Evolutionary conservation across 2,329 filamentous ascomycete species (phyloP).

Genomic region (Ophiosphaerella narmari): DNA sequence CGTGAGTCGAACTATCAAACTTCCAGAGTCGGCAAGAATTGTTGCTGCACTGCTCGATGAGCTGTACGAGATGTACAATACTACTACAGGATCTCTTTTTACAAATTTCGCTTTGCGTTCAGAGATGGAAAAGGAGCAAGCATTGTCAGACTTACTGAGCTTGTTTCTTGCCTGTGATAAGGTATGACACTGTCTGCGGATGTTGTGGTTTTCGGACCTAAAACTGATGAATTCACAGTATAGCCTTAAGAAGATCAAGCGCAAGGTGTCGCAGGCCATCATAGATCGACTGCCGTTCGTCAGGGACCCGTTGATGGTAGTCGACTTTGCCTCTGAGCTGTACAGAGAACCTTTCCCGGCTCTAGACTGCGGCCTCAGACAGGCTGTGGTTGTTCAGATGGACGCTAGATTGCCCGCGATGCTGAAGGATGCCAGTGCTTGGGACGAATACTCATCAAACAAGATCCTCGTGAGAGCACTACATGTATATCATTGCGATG

Average conservation of each 20-base stretch:
- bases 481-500: conserved; percentile 8
- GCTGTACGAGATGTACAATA: conserved; percentile 23
- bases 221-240: conserved; percentile 20
- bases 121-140: conserved; percentile 16
- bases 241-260: conserved; percentile 20
- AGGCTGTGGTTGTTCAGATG: conserved; percentile 13
- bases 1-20: conserved; percentile 6
- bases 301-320: conserved; percentile 13
- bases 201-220: too few relatives aligned
- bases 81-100: conserved; percentile 23
- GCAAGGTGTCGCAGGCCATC: conserved; percentile 15
- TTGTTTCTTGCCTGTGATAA: conserved; percentile 31
- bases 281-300: conserved; percentile 26
- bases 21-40: conserved; percentile 19
- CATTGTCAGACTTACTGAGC: conserved; percentile 13
- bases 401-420: conserved; percentile 13
- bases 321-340: conserved; percentile 17
- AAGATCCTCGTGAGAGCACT: conserved; percentile 16
- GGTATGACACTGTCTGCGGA: conserved; percentile 4
- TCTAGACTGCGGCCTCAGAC: conserved; percentile 21
- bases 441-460: conserved; percentile 14
- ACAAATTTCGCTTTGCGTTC: conserved; percentile 18
- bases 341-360: conserved; percentile 11
- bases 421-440: conserved; percentile 12
- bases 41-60: conserved; percentile 19